Conservation (phyloP, 495 filamentous ascomycete genomes). For the Aspergillus sparsus region DNA sequence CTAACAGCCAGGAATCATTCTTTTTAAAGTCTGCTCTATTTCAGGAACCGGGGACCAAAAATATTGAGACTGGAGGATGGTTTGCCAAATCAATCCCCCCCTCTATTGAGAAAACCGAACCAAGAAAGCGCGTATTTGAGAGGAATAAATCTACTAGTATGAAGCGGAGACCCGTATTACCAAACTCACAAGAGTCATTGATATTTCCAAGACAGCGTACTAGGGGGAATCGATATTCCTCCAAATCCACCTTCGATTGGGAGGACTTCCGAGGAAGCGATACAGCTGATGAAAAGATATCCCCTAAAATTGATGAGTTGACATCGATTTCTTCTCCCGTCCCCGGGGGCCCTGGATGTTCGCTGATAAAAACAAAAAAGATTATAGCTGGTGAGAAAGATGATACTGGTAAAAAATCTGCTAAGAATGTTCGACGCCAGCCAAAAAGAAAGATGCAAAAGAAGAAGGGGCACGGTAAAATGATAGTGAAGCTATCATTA, state of each 20-base stretch:
- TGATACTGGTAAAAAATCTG: too few relatives aligned
- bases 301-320: slow-evolving; percentile 2
- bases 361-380: slow-evolving; percentile 4
- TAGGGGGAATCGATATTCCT: slow-evolving; percentile 19
- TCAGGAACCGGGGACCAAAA: too few relatives aligned
- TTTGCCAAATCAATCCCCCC: too few relatives aligned
- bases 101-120: neutral
- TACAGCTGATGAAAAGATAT: slow-evolving; percentile 18
- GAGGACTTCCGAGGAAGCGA: slow-evolving; percentile 37
- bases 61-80: too few relatives aligned
- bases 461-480: neutral
- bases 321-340: slow-evolving; percentile 26
- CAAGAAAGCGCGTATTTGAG: slow-evolving; percentile 1
- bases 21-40: too few relatives aligned
- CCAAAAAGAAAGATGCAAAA: neutral
- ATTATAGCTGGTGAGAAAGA: neutral
- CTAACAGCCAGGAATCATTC: neutral
- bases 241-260: slow-evolving; percentile 34
- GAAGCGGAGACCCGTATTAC: slow-evolving; percentile 1
- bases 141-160: neutral
- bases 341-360: slow-evolving; percentile 10
- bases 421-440: too few relatives aligned
- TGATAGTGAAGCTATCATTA: too few relatives aligned
- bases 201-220: slow-evolving; percentile 12
- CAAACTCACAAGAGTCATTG: slow-evolving; percentile 24